phyloP scores from a whole-genome alignment of 179 eudicot genomes.

The Drosera spatulata region DNA sequence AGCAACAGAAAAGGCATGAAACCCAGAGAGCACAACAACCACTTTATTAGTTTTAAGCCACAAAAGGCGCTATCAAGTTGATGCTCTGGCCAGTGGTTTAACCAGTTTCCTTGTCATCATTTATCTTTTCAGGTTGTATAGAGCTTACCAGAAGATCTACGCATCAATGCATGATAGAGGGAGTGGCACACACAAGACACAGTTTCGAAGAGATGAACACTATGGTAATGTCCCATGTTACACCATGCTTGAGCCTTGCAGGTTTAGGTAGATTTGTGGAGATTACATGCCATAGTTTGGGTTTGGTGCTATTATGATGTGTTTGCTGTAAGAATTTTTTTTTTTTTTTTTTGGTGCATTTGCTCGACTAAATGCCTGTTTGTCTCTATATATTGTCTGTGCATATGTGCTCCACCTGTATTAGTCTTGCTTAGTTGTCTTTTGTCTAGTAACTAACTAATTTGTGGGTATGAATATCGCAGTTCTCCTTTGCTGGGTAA shows the following conservation, averaged over 20 bases:
- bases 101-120: not conserved
- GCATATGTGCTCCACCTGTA: too few relatives aligned
- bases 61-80: too few relatives aligned
- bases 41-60: too few relatives aligned
- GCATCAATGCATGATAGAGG: constrained; percentile 85
- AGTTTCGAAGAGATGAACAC: constrained; percentile 91
- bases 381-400: too few relatives aligned
- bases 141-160: constrained; percentile 82
- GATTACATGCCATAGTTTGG: too few relatives aligned
- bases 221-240: constrained; percentile 39
- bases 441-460: too few relatives aligned
- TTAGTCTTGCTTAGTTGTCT: too few relatives aligned
- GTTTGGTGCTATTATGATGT: too few relatives aligned
- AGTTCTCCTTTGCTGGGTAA: constrained; percentile 97
- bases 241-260: not conserved
- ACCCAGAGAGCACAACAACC: not conserved
- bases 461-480: constrained; percentile 17
- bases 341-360: too few relatives aligned
- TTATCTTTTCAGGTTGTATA: constrained; percentile 51
- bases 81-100: not conserved
- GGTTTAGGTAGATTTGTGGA: not conserved
- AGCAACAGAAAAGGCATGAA: constrained; percentile 83
- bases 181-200: constrained; percentile 85
- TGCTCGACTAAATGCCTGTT: too few relatives aligned
- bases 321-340: too few relatives aligned